A percentile compares a stretch with the other conserved stretches of the same genome.
Conservation (phyloP, 2,329 filamentous ascomycete species). For the Diaporthe sp. region DNA sequence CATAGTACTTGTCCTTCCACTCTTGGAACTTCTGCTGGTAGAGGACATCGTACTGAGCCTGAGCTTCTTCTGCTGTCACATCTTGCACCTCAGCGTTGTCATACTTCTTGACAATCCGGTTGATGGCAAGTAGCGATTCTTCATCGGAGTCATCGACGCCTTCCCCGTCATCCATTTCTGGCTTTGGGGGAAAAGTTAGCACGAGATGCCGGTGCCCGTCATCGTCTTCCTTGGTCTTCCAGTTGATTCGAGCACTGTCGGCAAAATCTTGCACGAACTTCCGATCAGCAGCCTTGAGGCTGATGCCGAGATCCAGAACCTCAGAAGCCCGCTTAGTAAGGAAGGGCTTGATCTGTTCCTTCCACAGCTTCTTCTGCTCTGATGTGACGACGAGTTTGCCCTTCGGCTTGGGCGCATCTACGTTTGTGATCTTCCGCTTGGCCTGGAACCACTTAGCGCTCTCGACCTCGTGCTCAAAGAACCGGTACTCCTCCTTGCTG, state of each 20-base stretch:
- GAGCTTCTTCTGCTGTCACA: slow-evolving; percentile 81
- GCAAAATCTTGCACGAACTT: slow-evolving; percentile 94
- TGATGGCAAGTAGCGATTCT: slow-evolving; percentile 84
- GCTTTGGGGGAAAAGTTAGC: slow-evolving; percentile 61
- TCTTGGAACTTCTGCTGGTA: slow-evolving; percentile 91
- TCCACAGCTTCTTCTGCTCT: slow-evolving; percentile 85
- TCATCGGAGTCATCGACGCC: slow-evolving; percentile 83
- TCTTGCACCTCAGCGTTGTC: slow-evolving; percentile 91
- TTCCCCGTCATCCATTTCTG: slow-evolving; percentile 63
- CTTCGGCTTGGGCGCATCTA: slow-evolving; percentile 68
- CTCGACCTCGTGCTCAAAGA: slow-evolving; percentile 90
- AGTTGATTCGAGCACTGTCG: slow-evolving; percentile 68
- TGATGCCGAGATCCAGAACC: slow-evolving; percentile 79
- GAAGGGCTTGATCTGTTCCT: slow-evolving; percentile 83
- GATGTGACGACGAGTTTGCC: slow-evolving; percentile 81
- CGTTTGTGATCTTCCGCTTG: slow-evolving; percentile 81
- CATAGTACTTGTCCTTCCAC: slow-evolving; percentile 97
- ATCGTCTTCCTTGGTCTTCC: slow-evolving; percentile 69
- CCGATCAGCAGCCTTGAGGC: slow-evolving; percentile 85
- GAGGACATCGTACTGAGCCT: slow-evolving; percentile 82
- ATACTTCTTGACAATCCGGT: slow-evolving; percentile 88
- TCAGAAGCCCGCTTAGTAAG: slow-evolving; percentile 76
- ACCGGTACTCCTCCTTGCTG: slow-evolving; percentile 88
- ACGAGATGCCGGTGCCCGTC: slow-evolving; percentile 67
- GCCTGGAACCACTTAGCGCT: slow-evolving; percentile 94